Evolutionary conservation across 352 stramenopile species (phyloP).

Genomic region (Globisporangium barbulae): DNA sequence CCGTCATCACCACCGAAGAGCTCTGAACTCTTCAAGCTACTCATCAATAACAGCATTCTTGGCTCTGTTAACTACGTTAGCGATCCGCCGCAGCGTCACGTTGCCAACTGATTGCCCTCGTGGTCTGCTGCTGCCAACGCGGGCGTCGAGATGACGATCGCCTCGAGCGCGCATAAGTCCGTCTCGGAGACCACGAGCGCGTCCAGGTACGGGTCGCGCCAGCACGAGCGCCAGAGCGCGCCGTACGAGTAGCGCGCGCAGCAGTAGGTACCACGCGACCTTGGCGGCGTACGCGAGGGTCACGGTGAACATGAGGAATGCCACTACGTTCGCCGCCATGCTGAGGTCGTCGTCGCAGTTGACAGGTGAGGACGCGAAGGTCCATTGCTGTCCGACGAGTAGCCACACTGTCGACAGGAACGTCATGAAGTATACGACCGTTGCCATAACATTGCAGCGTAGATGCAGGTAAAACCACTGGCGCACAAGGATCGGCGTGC

Average conservation of each 20-base stretch:
- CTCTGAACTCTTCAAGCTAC: neutral
- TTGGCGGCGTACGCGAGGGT: constrained; percentile 33
- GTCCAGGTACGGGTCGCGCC: constrained; percentile 30
- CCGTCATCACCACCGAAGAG: neutral
- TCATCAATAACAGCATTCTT: neutral
- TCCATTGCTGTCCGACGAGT: constrained; percentile 30
- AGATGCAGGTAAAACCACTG: constrained; percentile 44
- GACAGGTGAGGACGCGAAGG: constrained; percentile 27
- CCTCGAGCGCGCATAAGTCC: constrained; percentile 22
- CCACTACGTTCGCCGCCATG: constrained; percentile 27
- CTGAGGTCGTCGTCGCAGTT: constrained; percentile 35
- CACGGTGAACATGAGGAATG: constrained; percentile 30
- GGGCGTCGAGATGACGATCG: constrained; percentile 11
- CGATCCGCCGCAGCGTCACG: too few species aligned
- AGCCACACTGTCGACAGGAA: constrained; percentile 29
- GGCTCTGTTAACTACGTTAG: neutral
- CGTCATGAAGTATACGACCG: constrained; percentile 17
- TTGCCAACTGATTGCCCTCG: neutral
- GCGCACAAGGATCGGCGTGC: constrained; percentile 28
- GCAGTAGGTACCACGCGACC: constrained; percentile 36
- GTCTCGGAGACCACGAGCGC: constrained; percentile 22
- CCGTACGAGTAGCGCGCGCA: constrained; percentile 31
- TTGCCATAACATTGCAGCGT: constrained; percentile 21
- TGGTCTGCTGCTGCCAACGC: neutral
- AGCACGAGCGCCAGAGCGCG: constrained; percentile 29